These are phyloP conservation scores for Alternaria brassicae DNA, from an alignment of 2,329 filamentous ascomycete species.

Conservation along the genomic window DNA sequence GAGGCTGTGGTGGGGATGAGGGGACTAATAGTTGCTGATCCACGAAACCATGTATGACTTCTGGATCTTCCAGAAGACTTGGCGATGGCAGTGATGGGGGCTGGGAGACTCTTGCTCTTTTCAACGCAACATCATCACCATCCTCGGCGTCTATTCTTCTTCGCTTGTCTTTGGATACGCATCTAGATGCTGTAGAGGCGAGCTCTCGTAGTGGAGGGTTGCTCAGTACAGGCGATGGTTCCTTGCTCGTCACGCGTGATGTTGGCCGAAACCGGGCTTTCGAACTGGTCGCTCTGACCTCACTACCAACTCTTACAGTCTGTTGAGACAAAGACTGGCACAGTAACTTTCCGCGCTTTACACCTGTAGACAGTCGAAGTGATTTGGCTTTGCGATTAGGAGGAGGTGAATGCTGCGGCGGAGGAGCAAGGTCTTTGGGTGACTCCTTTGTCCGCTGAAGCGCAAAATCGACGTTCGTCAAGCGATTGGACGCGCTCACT, in stretches of 20 bases:
- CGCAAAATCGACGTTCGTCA: conserved; percentile 44
- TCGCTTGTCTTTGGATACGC: conserved; percentile 12
- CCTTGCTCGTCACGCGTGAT: conserved; percentile 6
- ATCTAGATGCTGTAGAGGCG: background rate
- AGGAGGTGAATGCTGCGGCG: conserved; percentile 15
- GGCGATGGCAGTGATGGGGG: conserved; percentile 15
- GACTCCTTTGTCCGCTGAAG: conserved; percentile 19
- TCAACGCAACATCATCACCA: background rate
- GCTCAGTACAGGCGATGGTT: conserved; percentile 11
- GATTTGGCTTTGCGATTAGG: conserved; percentile 42
- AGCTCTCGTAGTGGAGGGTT: background rate
- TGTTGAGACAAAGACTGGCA: conserved; percentile 50
- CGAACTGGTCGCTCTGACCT: background rate
- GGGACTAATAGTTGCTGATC: conserved; percentile 36
- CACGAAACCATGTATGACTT: conserved; percentile 37
- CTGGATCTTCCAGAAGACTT: conserved; percentile 34
- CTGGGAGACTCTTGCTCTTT: conserved; percentile 9
- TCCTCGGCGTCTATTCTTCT: background rate
- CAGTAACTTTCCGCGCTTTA: conserved; percentile 52
- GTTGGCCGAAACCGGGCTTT: conserved; percentile 4
- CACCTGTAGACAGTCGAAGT: conserved; percentile 49
- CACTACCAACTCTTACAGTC: conserved; percentile 8
- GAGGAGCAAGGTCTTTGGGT: conserved; percentile 10
- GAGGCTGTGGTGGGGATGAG: conserved; percentile 17
- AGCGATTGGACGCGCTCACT: conserved; percentile 47